A percentile compares a stretch with the other conserved stretches of the same genome.
Evolutionary conservation across 768 basidiomycete genomes (phyloP).

Genomic region (Russula sp.): DNA sequence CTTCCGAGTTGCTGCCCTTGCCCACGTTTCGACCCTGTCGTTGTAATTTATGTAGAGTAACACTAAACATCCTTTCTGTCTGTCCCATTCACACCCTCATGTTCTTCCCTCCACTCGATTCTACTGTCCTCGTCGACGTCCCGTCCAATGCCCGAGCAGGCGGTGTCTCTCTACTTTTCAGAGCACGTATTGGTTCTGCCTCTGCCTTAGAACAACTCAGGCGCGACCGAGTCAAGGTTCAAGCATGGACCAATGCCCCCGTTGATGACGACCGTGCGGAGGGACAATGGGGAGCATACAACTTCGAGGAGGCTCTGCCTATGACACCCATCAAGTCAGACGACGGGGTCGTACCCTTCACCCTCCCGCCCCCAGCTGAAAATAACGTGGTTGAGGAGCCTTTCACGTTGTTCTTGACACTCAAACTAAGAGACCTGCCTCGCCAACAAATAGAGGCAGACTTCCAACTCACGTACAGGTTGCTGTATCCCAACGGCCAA

Average conservation of each 20-base stretch:
- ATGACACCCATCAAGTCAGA: not conserved
- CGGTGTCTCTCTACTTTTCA: slow-evolving; percentile 20
- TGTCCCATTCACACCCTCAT: not conserved
- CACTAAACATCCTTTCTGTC: not conserved
- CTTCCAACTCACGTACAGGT: slow-evolving; percentile 40
- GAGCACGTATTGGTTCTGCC: slow-evolving; percentile 21
- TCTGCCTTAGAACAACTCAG: slow-evolving; percentile 17
- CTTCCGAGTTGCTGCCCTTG: not conserved
- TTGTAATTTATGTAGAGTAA: not conserved
- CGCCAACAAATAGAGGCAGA: slow-evolving; percentile 8
- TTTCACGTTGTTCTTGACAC: slow-evolving; percentile 18
- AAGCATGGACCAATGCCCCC: slow-evolving; percentile 26
- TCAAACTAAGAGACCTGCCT: slow-evolving; percentile 17
- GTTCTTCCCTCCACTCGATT: slow-evolving; percentile 24
- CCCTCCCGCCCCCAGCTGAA: slow-evolving; percentile 12
- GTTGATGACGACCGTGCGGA: slow-evolving; percentile 15
- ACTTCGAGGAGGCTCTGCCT: slow-evolving; percentile 17
- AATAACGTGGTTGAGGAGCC: slow-evolving; percentile 21
- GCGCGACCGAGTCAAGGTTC: slow-evolving; percentile 19
- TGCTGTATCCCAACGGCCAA: slow-evolving; percentile 39
- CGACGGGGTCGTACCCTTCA: slow-evolving; percentile 5
- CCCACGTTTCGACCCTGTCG: not conserved
- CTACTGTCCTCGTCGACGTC: slow-evolving; percentile 18
- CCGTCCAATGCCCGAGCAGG: slow-evolving; percentile 15
- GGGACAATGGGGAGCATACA: slow-evolving; percentile 21